phyloP scores from a whole-genome alignment of 345 rosid genomes.

The Noccaea caerulescens region DNA sequence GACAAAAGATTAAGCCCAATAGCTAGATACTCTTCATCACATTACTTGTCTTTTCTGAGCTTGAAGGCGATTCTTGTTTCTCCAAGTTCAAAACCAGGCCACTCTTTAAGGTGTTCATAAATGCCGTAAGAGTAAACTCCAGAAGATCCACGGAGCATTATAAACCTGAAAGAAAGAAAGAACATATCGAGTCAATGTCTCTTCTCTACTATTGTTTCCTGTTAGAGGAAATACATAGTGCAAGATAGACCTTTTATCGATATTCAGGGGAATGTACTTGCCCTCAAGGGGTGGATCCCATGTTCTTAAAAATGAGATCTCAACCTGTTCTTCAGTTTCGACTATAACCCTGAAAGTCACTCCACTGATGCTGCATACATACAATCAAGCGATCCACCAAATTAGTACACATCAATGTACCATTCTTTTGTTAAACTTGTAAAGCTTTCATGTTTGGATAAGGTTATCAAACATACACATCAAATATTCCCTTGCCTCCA shows the following conservation, averaged over 20 bases:
- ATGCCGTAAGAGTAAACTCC: slow-evolving; percentile 92
- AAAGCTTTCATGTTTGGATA: background rate
- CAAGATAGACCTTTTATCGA: slow-evolving; percentile 68
- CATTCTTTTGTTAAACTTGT: slow-evolving; percentile 1
- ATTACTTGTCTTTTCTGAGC: slow-evolving; percentile 95
- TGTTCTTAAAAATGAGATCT: slow-evolving; percentile 66
- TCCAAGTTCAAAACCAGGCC: slow-evolving; percentile 90
- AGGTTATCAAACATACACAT: slow-evolving; percentile 63
- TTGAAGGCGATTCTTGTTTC: slow-evolving; percentile 89
- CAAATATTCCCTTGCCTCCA: slow-evolving; percentile 80
- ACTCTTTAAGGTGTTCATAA: slow-evolving; percentile 77
- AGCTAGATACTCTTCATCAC: background rate
- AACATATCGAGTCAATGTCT: slow-evolving; percentile 27
- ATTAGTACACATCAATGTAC: slow-evolving; percentile 6
- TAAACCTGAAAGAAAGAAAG: slow-evolving; percentile 64
- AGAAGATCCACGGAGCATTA: slow-evolving; percentile 85
- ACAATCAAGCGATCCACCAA: slow-evolving; percentile 15
- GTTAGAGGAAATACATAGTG: background rate
- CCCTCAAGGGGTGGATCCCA: slow-evolving; percentile 83
- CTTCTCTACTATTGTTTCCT: slow-evolving; percentile 15
- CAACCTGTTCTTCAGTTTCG: slow-evolving; percentile 68
- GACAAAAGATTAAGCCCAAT: background rate
- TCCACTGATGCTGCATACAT: slow-evolving; percentile 65
- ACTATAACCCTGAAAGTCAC: slow-evolving; percentile 60
- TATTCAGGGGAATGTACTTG: slow-evolving; percentile 69